Conservation (phyloP, 306 rosid species). For the Vicia faba region DNA sequence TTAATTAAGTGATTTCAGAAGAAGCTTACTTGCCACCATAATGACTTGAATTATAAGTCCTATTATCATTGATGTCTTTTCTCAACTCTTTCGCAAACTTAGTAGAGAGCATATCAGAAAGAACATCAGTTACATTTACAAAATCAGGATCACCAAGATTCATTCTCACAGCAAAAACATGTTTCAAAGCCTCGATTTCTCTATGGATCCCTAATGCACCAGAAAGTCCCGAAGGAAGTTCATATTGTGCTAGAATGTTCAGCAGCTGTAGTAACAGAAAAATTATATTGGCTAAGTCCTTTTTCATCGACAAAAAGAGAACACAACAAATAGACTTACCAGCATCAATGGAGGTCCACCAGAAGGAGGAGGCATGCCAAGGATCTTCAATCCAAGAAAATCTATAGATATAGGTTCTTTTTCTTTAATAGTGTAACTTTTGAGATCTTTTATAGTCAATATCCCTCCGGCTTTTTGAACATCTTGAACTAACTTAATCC, state of each 20-base stretch:
- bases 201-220: constrained; percentile 76
- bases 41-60: constrained; percentile 62
- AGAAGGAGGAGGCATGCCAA: constrained; percentile 87
- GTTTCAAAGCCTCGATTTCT: constrained; percentile 79
- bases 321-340: constrained; percentile 43
- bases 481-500: constrained; percentile 64
- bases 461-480: constrained; percentile 71
- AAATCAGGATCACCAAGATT: constrained; percentile 89
- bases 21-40: constrained; percentile 73
- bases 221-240: constrained; percentile 58
- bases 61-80: constrained; percentile 63
- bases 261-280: constrained; percentile 58
- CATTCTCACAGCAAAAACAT: constrained; percentile 72
- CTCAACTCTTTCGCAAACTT: constrained; percentile 62
- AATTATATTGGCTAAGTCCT: constrained; percentile 29
- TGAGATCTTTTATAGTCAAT: constrained; percentile 59
- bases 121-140: constrained; percentile 56
- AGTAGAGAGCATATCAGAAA: constrained; percentile 77
- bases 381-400: constrained; percentile 57
- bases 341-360: constrained; percentile 84
- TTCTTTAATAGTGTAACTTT: constrained; percentile 51
- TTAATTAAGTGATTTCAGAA: neutral
- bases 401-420: constrained; percentile 50
- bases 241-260: constrained; percentile 70
- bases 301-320: neutral